Percentiles rank a stretch among this genome's conserved stretches.
Conservation (phyloP, 2,329 filamentous ascomycete species). For the Alternaria triticina region DNA sequence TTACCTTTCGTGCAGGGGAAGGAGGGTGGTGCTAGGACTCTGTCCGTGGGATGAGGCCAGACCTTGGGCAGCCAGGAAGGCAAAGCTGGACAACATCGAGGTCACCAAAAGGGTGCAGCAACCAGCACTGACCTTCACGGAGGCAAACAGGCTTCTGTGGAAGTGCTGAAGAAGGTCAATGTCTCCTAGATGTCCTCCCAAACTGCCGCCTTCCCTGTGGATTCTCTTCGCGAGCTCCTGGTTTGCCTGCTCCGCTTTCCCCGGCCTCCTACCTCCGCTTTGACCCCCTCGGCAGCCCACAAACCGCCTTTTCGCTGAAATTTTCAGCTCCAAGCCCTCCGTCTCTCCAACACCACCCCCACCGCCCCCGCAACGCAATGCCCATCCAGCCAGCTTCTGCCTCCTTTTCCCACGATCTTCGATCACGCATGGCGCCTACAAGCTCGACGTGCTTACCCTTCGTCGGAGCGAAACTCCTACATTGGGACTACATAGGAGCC, state of each 20-base stretch:
- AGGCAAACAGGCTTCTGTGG: constrained; percentile 1
- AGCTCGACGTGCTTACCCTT: too few relatives aligned
- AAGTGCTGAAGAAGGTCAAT: neutral
- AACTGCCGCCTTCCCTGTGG: neutral
- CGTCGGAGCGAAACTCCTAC: too few relatives aligned
- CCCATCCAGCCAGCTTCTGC: too few relatives aligned
- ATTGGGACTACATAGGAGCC: neutral
- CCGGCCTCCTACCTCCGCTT: neutral
- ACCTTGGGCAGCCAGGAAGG: neutral
- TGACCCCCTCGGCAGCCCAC: neutral
- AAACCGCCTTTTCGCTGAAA: neutral
- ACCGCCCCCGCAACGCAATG: neutral
- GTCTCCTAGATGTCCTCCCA: neutral
- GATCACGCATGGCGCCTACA: too few relatives aligned
- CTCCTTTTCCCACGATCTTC: too few relatives aligned
- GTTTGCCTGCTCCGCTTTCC: neutral
- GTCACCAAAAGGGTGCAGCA: neutral
- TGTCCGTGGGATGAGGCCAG: neutral
- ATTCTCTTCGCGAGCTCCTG: neutral
- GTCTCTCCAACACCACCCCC: neutral
- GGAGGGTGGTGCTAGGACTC: neutral
- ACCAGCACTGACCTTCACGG: constrained; percentile 6
- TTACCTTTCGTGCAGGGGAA: constrained; percentile 4
- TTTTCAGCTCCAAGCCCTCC: neutral
- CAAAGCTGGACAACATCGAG: neutral